Base-by-base conservation (phyloP, 768 basidiomycete genomes). In the Suillus luteus region DNA sequence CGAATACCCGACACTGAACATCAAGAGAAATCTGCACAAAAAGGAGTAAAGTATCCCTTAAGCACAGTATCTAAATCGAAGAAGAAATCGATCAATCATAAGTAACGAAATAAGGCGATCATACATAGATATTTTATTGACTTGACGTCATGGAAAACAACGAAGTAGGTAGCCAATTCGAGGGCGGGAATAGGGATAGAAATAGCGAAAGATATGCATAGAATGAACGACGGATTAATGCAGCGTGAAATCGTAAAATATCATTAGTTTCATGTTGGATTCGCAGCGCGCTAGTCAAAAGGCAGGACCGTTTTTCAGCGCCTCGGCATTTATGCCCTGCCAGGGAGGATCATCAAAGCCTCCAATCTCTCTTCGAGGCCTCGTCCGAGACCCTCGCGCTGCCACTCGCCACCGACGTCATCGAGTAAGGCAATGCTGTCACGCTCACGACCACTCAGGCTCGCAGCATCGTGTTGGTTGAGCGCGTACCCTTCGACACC, bases 291-390 rank as follows among this genome's bases (percentile, higher is more conserved):
- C 8, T 10, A 24, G 24, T 24, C 15, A 6, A 14, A 17, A 27
- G 27, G 55, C 24, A 15, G 38, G 38, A 40, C 31, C 31, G 3
- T 31, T 15, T 62, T 41, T 55, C 37, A 38, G 14, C 8, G 37
- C 14, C 38, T 31, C 7, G 31, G 15, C 8, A 19, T 11, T 75
- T 64, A 77, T 27, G 63, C 75, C 24, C 37, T 68, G 6, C 69
- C 70, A 33, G 73, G 73, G 40, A 72, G 59, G 24, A 70, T 69
- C 78, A 82, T 81, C 66, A 86, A 71, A 37, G 79, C 81, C 69
- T 95, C 93, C 60, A 96, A 73, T 62, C 93, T 78, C 78, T 95
- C 93, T 75, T 92, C 94, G 57, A 96, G 74, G 0, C 94, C 93
- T 64, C 78, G 84, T 0, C 94, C 93, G 31, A 96, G 73, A 0